Evolutionary conservation across 148 eudicot species (phyloP).

Genomic region (Amaranthus hypochondriacus): DNA sequence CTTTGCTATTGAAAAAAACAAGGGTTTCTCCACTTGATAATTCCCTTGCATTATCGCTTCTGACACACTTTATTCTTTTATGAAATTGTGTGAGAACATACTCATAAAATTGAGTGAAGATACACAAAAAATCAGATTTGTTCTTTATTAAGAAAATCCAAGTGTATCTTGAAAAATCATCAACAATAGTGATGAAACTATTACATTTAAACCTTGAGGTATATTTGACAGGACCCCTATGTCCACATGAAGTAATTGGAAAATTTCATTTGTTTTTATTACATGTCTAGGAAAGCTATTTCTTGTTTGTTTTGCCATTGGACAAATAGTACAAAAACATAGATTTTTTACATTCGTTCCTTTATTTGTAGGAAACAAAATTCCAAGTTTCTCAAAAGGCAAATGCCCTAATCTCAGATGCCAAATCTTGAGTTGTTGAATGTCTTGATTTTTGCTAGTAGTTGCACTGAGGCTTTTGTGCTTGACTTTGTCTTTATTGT

Average conservation of each 20-base stretch:
- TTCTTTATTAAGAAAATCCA: neutral
- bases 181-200: conserved; percentile 8
- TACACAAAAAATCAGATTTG: neutral
- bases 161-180: neutral
- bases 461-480: too few species aligned
- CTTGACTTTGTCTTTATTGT: too few species aligned
- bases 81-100: neutral
- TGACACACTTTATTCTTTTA: neutral
- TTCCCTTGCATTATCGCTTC: neutral
- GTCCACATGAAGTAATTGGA: neutral
- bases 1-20: neutral
- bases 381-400: too few species aligned
- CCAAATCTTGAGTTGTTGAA: too few species aligned
- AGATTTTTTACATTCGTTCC: too few species aligned
- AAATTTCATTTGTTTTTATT: neutral
- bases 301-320: neutral
- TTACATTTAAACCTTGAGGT: neutral
- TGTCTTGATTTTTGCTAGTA: too few species aligned
- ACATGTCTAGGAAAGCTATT: neutral
- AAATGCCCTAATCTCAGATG: too few species aligned
- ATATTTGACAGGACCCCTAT: neutral
- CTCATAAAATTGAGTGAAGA: neutral
- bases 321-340: too few species aligned
- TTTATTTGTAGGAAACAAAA: too few species aligned
- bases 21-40: neutral